Percentiles rank a stretch among this genome's conserved stretches.
These are phyloP conservation scores for Myxozyma neotropica DNA, from an alignment of 805 yeast species.

Conservation along the genomic window DNA sequence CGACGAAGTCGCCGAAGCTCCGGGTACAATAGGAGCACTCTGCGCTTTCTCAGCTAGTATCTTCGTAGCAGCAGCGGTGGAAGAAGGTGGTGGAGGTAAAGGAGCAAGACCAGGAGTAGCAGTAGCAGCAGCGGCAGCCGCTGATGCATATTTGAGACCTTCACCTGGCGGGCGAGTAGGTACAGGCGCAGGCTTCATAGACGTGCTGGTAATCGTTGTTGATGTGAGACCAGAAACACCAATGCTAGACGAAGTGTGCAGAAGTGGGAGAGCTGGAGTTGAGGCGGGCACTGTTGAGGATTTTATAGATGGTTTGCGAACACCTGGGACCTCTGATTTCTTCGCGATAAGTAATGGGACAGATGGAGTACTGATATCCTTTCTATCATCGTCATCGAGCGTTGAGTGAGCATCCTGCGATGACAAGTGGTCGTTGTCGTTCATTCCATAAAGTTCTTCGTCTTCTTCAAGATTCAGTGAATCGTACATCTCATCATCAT, in stretches of 20 bases:
- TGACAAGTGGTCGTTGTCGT: slow-evolving; percentile 33
- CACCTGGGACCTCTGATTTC: slow-evolving; percentile 28
- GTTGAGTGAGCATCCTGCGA: slow-evolving; percentile 25
- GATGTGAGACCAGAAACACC: neutral
- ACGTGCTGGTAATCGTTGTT: neutral
- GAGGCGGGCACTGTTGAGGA: slow-evolving; percentile 35
- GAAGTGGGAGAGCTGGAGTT: slow-evolving; percentile 34
- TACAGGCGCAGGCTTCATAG: slow-evolving; percentile 55
- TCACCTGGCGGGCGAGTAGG: slow-evolving; percentile 58
- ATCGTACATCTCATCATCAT: slow-evolving; percentile 91
- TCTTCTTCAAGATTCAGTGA: slow-evolving; percentile 70
- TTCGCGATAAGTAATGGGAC: slow-evolving; percentile 5
- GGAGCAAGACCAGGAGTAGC: slow-evolving; percentile 35
- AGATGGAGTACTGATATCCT: slow-evolving; percentile 15
- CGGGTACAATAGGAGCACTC: slow-evolving; percentile 14
- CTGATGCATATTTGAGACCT: slow-evolving; percentile 50
- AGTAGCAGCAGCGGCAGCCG: slow-evolving; percentile 41
- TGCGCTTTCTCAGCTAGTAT: slow-evolving; percentile 31
- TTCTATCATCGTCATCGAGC: slow-evolving; percentile 31
- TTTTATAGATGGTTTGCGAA: slow-evolving; percentile 22
- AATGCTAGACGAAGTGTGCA: slow-evolving; percentile 17
- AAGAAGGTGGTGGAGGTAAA: slow-evolving; percentile 33
- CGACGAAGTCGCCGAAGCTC: slow-evolving; percentile 22
- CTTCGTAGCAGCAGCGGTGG: slow-evolving; percentile 22
- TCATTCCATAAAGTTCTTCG: slow-evolving; percentile 48